Evolutionary conservation across 208 protist genomes (phyloP), one percentile per base, ranked within the genome.

Genomic region (Strigomonas culicis): DNA sequence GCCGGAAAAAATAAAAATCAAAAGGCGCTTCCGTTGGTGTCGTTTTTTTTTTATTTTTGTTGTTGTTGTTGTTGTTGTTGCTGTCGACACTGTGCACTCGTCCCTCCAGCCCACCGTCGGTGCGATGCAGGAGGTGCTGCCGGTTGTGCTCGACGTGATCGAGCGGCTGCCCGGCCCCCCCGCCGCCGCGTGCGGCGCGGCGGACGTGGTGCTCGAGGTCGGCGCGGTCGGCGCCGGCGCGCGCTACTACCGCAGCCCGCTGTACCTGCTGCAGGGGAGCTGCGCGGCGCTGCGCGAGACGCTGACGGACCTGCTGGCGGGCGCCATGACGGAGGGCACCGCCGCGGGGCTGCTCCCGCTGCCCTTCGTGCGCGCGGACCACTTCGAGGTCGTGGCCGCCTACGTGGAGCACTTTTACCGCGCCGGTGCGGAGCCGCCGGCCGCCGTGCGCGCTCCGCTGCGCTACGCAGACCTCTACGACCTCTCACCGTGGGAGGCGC

Each of bases 361-460:
- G 0, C 70, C 77, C 13, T 79, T 79, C 30, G 17, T 93, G 4
- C 31, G 63, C 28, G 22, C 44, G 4, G 39, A 32, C 1, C 53
- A 69, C 11, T 93, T 93, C 66, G 58, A 82, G 51, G 75, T 70
- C 47, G 69, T 90, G 4, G 79, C 82, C 24, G 43, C 82, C 13
- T 93, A 89, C 64, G 47, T 84, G 71, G 87, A 93, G 60, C 81
- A 89, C 73, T 90, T 90, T 51, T 82, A 87, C 51, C 31, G 46
- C 4, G 30, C 44, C 32, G 6, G 24, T n/a, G 15, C 31, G 21
- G 19, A 21, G 39, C 30, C n/a, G 17, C 1, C 58, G 0, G 46
- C 47, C 39, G 19, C 47, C 52, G 22, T 44, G 22, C 50, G 31
- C 0, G 47, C 49, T 8, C n/a, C 17, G 32, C 30, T 8, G 17